Base-by-base conservation (phyloP, 2,329 filamentous ascomycete species). In the Decorospora gaudefroyi region DNA sequence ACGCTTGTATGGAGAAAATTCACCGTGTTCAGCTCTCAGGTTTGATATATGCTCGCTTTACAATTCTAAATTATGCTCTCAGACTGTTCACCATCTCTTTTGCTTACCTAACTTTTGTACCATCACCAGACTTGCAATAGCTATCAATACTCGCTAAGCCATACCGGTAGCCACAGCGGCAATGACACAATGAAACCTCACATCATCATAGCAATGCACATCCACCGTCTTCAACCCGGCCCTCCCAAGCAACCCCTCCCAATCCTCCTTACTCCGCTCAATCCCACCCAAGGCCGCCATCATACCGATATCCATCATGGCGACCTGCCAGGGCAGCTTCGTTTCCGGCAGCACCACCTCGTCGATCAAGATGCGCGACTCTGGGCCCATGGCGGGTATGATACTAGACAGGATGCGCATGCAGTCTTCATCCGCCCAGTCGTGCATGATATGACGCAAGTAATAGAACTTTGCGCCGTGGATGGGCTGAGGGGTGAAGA, bases 381-480 rank as follows among this genome's bases (percentile, higher is more conserved):
- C 53, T 6, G 57, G 39, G 4, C 52, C 53, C 60, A 69, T 57
- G 3, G 63, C 61, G 12, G 55, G 52, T 0, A 59, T 45, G 10
- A 68, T 51, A 13, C 46, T 49, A 13, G 55, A 34, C 8, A 70
- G 51, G 12, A 69, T 68, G 13, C 50, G 49, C 13, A 66, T 35
- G 7, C 55, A 56, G 18, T 64, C 55, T 3, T 53, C 53, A 31
- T 68, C 59, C 0, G 54, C 45, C 65, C 65, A 69, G 39, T 70
- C 65, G 35, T 71, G 67, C 35, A 69, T 41, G 10, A 70, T 61
- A 33, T 62, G 56, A 9, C 59, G 50, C 6, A 70, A 42, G 23
- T 68, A 65, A 42, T 69, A 70, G 16, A 67, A 62, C 23, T 65
- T 65, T 2, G 65, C 67, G 6, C 51, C 59, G 6, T 55, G 51